Base-by-base conservation (phyloP, 768 basidiomycete genomes). In the Lanmaoa rubissima region DNA sequence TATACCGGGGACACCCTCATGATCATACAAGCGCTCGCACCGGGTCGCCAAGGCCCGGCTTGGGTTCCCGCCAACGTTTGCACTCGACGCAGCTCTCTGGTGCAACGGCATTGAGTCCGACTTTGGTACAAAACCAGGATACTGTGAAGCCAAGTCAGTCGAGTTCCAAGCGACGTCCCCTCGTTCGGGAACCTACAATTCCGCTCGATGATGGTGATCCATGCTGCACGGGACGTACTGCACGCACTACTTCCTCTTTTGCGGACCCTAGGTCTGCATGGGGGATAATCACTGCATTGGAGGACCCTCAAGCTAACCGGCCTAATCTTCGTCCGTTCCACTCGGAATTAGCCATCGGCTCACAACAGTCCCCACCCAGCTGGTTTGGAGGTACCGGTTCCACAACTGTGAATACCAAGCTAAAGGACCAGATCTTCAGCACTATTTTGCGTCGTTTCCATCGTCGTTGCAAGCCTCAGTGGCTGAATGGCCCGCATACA, bases 341-440 rank as follows among this genome's bases (percentile, higher is more conserved):
- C 57, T 79, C 79, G 17, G 79, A 82, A 42, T 68, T 72, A 48
- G 55, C 61, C 5, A 58, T 74, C n/a, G 59, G 59, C 4, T 73
- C 50, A 38, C 65, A 69, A 9, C 64, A 63, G 4, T 55, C 74
- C 12, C 75, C 77, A 19, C 76, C 78, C 13, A 80, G 80, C 45
- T 82, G 81, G 77, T 94, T 94, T 62, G 92, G 89, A 35, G 96
- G 95, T 4, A 90, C 88, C 2, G 96, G 96, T 1, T 92, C 90
- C 14, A 98, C 97, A 6, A 82, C 87, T 51, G 94, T 98, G 57
- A 98, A 99, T 71, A 93, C 90, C 39, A 91, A 85, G 69, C 77
- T 99, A 55, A 95, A 94, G 73, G 94, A 98, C 67, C 94, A 96
- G 63, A 93, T 99, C 45, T 96, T 99, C 69, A 90, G 84, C 58